Percentiles rank a stretch among this genome's conserved stretches.
phyloP scores from a whole-genome alignment of 2,329 filamentous ascomycete species.

The Zymoseptoria crescenta region DNA sequence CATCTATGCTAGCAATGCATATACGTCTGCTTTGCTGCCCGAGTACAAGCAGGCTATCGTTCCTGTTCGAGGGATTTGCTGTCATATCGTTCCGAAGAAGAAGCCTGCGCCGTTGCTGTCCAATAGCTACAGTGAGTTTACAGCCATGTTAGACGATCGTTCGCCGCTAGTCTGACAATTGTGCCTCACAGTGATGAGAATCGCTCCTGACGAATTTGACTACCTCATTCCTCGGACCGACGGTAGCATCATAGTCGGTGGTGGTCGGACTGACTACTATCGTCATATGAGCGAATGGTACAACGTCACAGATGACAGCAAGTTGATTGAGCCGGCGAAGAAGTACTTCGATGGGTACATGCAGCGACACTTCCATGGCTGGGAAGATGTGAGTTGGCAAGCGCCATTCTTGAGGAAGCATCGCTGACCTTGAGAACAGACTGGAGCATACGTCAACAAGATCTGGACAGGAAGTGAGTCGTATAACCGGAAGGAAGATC shows the following conservation, averaged over 20 bases:
- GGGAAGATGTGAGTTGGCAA: slow-evolving; percentile 32
- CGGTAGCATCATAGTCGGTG: slow-evolving; percentile 41
- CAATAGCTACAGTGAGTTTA: slow-evolving; percentile 19
- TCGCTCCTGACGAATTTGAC: slow-evolving; percentile 20
- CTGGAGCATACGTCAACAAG: slow-evolving; percentile 24
- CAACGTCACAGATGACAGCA: slow-evolving; percentile 40
- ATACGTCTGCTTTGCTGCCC: slow-evolving; percentile 24
- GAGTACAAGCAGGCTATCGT: slow-evolving; percentile 29
- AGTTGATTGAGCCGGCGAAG: slow-evolving; percentile 36
- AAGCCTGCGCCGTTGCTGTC: slow-evolving; percentile 17
- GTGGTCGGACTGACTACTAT: slow-evolving; percentile 27
- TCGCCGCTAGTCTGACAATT: slow-evolving; percentile 7
- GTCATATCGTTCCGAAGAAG: slow-evolving; percentile 7
- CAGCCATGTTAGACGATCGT: neutral
- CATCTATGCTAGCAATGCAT: slow-evolving; percentile 25
- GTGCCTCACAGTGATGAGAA: slow-evolving; percentile 6
- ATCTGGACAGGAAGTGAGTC: slow-evolving; percentile 38
- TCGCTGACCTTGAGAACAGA: neutral
- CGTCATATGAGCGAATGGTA: slow-evolving; percentile 35
- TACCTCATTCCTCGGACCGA: slow-evolving; percentile 41
- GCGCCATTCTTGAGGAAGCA: neutral
- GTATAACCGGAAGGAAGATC: neutral
- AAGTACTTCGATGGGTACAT: slow-evolving; percentile 44
- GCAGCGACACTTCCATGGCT: slow-evolving; percentile 42
- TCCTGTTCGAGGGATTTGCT: slow-evolving; percentile 44